Conservation (phyloP, 345 rosid genomes). For the Syzygium oleosum region DNA sequence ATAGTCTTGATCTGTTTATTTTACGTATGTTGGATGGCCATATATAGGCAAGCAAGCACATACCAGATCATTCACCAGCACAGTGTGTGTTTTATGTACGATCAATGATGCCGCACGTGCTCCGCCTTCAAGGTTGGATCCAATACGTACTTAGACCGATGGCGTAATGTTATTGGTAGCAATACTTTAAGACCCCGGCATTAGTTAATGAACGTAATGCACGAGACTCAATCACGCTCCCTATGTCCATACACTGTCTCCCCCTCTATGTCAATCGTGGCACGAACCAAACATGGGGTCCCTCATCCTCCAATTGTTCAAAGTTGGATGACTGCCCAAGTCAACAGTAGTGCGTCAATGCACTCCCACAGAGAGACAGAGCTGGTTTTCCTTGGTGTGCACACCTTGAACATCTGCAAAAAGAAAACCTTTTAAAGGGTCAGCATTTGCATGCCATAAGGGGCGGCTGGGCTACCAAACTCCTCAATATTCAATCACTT, state of each 20-base stretch:
- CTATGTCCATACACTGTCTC: no score
- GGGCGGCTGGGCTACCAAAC: neutral
- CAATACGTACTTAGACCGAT: neutral
- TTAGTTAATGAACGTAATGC: neutral
- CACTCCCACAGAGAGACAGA: neutral
- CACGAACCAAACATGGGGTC: no score
- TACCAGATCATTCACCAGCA: neutral
- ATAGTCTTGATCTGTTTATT: neutral
- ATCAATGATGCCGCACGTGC: neutral
- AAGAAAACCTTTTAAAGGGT: neutral
- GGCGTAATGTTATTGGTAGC: neutral
- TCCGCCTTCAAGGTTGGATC: neutral
- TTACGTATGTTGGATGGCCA: neutral
- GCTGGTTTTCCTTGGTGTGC: neutral
- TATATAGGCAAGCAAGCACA: neutral
- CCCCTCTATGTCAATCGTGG: no score
- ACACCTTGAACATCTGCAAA: neutral
- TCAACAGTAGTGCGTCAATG: neutral
- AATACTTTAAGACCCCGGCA: neutral
- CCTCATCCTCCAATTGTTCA: neutral
- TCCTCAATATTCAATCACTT: neutral
- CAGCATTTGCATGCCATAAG: neutral
- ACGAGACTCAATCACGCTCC: neutral
- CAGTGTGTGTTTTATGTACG: neutral
- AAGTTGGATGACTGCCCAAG: neutral